phyloP scores from a whole-genome alignment of 108 stramenopile species.

The Fragilariopsis cylindrus region DNA sequence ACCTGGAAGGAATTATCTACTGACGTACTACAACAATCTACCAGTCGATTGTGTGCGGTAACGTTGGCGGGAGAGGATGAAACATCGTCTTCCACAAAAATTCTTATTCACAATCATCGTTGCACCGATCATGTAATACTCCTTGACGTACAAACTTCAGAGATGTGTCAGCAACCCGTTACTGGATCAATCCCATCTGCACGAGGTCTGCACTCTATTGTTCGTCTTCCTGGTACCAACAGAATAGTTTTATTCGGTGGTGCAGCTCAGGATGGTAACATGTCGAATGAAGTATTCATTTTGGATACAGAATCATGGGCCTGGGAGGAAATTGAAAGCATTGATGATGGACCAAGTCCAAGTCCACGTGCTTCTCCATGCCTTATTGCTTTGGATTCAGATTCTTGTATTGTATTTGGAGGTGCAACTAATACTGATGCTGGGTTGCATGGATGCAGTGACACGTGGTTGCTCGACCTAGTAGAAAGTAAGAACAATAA shows the following conservation, averaged over 20 bases:
- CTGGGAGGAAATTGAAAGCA: conserved; percentile 47
- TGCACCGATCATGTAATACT: conserved; percentile 66
- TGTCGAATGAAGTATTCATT: conserved; percentile 75
- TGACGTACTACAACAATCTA: conserved; percentile 49
- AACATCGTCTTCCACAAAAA: background rate
- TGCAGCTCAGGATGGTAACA: conserved; percentile 59
- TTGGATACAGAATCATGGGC: conserved; percentile 59
- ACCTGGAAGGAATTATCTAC: conserved; percentile 16
- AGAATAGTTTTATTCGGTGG: conserved; percentile 60
- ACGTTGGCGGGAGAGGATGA: conserved; percentile 22
- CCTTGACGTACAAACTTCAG: conserved; percentile 22
- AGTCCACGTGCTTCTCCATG: conserved; percentile 66
- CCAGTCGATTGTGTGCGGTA: conserved; percentile 70
- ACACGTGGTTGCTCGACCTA: conserved; percentile 56
- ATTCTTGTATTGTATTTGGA: conserved; percentile 55
- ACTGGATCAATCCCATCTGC: conserved; percentile 50
- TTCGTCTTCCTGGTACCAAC: conserved; percentile 19
- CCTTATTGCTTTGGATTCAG: conserved; percentile 41
- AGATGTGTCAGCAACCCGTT: conserved; percentile 38
- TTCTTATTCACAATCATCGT: conserved; percentile 75
- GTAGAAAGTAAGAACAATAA: background rate
- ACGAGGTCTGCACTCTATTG: conserved; percentile 64
- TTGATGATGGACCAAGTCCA: conserved; percentile 10
- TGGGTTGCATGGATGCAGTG: conserved; percentile 52
- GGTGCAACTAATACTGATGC: conserved; percentile 37